These are phyloP conservation scores for Calonectria honghensis DNA, from an alignment of 2,329 filamentous ascomycete genomes.

Conservation along the genomic window DNA sequence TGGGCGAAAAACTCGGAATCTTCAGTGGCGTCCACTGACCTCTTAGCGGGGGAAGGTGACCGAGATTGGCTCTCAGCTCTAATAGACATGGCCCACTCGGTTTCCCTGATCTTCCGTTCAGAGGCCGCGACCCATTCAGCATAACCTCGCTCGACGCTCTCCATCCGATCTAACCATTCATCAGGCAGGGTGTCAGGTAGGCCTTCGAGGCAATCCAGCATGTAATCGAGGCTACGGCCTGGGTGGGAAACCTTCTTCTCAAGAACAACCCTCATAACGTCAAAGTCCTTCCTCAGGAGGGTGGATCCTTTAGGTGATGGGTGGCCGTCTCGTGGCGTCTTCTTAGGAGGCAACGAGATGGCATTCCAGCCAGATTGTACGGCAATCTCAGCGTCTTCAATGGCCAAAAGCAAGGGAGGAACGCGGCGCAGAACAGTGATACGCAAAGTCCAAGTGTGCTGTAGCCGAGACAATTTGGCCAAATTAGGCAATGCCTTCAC, in stretches of 20 bases:
- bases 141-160: slow-evolving; percentile 85
- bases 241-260: slow-evolving; percentile 81
- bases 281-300: slow-evolving; percentile 68
- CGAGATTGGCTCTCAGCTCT: slow-evolving; percentile 41
- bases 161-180: slow-evolving; percentile 90
- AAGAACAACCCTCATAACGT: slow-evolving; percentile 78
- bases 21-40: slow-evolving; percentile 30
- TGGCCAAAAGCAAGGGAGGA: slow-evolving; percentile 78
- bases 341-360: slow-evolving; percentile 62
- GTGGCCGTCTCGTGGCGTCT: slow-evolving; percentile 46
- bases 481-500: slow-evolving; percentile 91
- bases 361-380: slow-evolving; percentile 80
- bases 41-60: slow-evolving; percentile 51
- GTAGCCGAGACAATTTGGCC: slow-evolving; percentile 81
- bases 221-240: slow-evolving; percentile 85
- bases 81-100: slow-evolving; percentile 68
- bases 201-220: slow-evolving; percentile 92
- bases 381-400: slow-evolving; percentile 80
- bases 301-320: slow-evolving; percentile 47
- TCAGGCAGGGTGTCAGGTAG: slow-evolving; percentile 89
- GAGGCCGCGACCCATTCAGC: slow-evolving; percentile 87
- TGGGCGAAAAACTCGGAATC: slow-evolving; percentile 32
- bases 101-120: slow-evolving; percentile 82
- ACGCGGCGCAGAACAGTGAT: slow-evolving; percentile 84
- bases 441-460: slow-evolving; percentile 86